Conservation (phyloP, 768 basidiomycete species). For the Russula brevipes region DNA sequence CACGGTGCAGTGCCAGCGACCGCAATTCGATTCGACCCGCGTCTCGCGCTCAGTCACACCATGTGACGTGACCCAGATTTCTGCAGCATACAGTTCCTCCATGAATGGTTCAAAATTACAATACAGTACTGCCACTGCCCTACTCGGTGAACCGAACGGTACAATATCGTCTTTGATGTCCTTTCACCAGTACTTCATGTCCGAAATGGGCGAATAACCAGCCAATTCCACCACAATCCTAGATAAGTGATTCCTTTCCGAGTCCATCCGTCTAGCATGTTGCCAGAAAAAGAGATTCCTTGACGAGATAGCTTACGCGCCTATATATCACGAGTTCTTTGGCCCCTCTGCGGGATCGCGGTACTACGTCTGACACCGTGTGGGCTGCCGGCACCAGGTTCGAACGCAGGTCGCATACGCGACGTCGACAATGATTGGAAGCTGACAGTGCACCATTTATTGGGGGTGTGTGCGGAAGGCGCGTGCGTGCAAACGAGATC, state of each 20-base stretch:
- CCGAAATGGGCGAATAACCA: not conserved
- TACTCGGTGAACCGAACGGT: not conserved
- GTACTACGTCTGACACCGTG: not conserved
- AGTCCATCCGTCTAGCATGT: not conserved
- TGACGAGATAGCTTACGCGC: not conserved
- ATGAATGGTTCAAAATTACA: too few relatives aligned
- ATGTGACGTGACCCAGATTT: slow-evolving; percentile 4
- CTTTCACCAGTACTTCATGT: not conserved
- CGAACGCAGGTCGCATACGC: not conserved
- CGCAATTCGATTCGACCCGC: slow-evolving; percentile 4
- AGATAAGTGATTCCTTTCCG: not conserved
- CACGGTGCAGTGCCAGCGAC: not conserved
- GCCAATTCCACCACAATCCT: not conserved
- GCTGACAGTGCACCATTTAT: not conserved
- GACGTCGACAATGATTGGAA: slow-evolving; percentile 8
- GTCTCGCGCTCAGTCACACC: slow-evolving; percentile 10
- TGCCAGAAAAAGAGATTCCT: not conserved
- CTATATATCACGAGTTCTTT: not conserved
- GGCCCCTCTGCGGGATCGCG: not conserved
- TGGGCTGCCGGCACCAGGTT: not conserved
- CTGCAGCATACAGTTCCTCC: not conserved
- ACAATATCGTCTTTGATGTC: not conserved
- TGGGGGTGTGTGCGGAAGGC: not conserved
- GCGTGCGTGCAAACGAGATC: slow-evolving; percentile 8
- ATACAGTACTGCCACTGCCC: too few relatives aligned